Evolutionary conservation across 495 filamentous ascomycete species (phyloP).

Genomic region (Jackrogersella multiformis): DNA sequence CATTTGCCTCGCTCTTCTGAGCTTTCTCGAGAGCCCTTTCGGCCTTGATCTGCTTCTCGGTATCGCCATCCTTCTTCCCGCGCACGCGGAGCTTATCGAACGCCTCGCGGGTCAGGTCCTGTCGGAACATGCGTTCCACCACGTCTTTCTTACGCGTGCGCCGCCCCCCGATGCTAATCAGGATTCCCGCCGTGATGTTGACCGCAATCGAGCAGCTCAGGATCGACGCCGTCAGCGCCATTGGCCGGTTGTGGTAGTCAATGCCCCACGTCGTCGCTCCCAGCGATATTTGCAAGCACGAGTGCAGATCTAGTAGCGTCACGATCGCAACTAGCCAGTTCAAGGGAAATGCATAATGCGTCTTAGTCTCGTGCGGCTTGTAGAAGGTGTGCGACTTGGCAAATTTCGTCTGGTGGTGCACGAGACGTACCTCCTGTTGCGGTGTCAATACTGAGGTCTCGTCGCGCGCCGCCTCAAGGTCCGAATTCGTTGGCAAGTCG

Average conservation of each 20-base stretch:
- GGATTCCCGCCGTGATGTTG: constrained; percentile 74
- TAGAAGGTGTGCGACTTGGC: constrained; percentile 83
- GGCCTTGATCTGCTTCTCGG: constrained; percentile 57
- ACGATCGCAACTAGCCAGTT: constrained; percentile 75
- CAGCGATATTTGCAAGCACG: constrained; percentile 76
- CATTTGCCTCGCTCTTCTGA: constrained; percentile 42
- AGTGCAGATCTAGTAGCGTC: constrained; percentile 78
- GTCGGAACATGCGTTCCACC: constrained; percentile 73
- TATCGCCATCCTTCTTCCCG: constrained; percentile 64
- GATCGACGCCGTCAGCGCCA: constrained; percentile 79
- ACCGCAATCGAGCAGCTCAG: constrained; percentile 77
- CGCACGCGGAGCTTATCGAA: constrained; percentile 68
- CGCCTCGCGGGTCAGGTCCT: constrained; percentile 75
- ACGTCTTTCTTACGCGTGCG: constrained; percentile 84
- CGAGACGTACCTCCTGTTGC: constrained; percentile 68
- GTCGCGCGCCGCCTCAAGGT: constrained; percentile 59
- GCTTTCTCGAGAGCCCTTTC: constrained; percentile 42
- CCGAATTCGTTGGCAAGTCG: constrained; percentile 66
- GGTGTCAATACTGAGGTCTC: constrained; percentile 66
- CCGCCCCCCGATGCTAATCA: constrained; percentile 77
- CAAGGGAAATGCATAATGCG: constrained; percentile 80
- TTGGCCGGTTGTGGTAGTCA: constrained; percentile 66
- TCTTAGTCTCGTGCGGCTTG: constrained; percentile 83
- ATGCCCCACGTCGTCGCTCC: constrained; percentile 80
- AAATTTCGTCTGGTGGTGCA: constrained; percentile 78